Base-by-base conservation (phyloP, 805 yeast genomes). In the Kuraishia capsulata region DNA sequence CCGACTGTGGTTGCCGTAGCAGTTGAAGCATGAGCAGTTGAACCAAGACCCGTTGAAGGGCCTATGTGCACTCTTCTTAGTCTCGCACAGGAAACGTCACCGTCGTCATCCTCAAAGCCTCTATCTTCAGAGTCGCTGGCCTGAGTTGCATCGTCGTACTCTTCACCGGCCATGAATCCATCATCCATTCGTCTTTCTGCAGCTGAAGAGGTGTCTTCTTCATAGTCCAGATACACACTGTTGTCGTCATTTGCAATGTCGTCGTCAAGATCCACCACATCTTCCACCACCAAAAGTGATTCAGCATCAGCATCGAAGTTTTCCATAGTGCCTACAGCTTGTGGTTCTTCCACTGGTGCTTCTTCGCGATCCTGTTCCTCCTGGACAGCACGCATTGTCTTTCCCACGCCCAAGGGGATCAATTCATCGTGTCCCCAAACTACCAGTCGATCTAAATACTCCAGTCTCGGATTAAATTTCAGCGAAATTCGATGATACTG, bases 331-430 rank as follows among this genome's bases (percentile, higher is more conserved):
- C 31, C 42, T 25, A 42, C 45, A 3, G 48, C 53, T 5, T 42
- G 50, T 10, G 39, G 20, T 20, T 49, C 52, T 26, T 43, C 44
- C 20, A 48, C 56, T 10, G 45, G 56, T 19, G 39, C 18, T 21
- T 13, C 33, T 20, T 29, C 33, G 8, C 14, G n/a, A 3, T 21
- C 24, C 17, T 29, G 57, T 31, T 47, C 44, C 24, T 51, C 49
- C 4, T 47, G 36, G 17, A 64, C 38, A 26, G 60, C 64, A 28
- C 56, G 56, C 68, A 77, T 63, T 1, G 84, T 80, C 51, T 69
- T 74, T 3, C 65, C 62, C 8, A 77, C 49, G 0, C 87, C 88
- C 9, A 80, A 65, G 0, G 88, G 87, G 33, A 62, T 62, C 40
- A 81, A 50, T 39, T 61, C 63, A 11, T 62, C 47, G 53, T 61